phyloP scores from a whole-genome alignment of 345 rosid species.

The Conringia planisiliqua region DNA sequence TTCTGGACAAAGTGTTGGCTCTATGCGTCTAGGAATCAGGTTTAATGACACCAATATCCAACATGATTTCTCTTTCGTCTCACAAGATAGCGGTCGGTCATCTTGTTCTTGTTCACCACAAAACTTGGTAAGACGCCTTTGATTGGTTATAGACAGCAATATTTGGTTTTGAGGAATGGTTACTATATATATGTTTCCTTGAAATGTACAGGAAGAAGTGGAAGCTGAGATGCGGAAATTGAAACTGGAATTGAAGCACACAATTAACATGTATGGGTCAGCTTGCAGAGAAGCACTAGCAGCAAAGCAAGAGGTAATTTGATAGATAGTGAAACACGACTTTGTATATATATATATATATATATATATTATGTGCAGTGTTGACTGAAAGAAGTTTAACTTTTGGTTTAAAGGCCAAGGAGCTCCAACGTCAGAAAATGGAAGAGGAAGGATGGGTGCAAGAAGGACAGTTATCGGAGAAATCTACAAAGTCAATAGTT shows the following conservation, averaged over 20 bases:
- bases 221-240: slow-evolving; percentile 86
- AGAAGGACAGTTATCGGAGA: slow-evolving; percentile 61
- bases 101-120: slow-evolving; percentile 62
- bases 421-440: slow-evolving; percentile 61
- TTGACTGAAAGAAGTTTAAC: neutral
- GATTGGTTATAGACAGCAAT: slow-evolving; percentile 8
- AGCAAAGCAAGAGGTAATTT: slow-evolving; percentile 71
- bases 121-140: slow-evolving; percentile 38
- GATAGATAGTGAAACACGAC: neutral
- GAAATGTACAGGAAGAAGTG: slow-evolving; percentile 55
- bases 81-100: slow-evolving; percentile 54
- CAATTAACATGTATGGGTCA: slow-evolving; percentile 71
- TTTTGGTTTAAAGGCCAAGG: slow-evolving; percentile 49
- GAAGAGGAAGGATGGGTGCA: slow-evolving; percentile 59
- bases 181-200: neutral
- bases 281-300: slow-evolving; percentile 87
- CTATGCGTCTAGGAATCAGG: slow-evolving; percentile 49
- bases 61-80: slow-evolving; percentile 51
- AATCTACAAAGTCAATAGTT: slow-evolving; percentile 47
- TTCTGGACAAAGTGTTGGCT: slow-evolving; percentile 58
- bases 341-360: neutral
- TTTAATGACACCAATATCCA: slow-evolving; percentile 38
- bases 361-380: neutral
- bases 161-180: slow-evolving; percentile 4
- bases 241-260: slow-evolving; percentile 78